These are phyloP conservation scores for Ceratocystis huliohia DNA, from an alignment of 2,329 filamentous ascomycete genomes.

Conservation along the genomic window DNA sequence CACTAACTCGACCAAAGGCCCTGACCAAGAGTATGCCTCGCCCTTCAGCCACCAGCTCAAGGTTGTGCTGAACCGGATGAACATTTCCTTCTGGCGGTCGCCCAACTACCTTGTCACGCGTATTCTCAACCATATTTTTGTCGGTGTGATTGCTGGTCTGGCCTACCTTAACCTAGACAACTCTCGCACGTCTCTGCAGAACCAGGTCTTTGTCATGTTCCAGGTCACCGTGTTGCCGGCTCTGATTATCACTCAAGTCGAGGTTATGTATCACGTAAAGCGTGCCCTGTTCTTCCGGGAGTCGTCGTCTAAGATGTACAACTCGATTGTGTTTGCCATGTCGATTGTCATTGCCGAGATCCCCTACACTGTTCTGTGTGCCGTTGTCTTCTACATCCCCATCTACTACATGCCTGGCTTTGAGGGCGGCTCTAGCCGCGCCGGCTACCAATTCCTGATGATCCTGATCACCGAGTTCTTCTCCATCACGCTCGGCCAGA, in stretches of 20 bases:
- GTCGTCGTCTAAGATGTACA: conserved; percentile 75
- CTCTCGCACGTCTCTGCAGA: conserved; percentile 64
- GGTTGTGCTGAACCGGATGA: conserved; percentile 58
- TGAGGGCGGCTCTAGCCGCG: conserved; percentile 46
- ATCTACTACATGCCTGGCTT: conserved; percentile 78
- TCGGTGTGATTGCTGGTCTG: conserved; percentile 66
- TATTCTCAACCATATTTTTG: conserved; percentile 69
- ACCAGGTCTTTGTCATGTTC: conserved; percentile 82
- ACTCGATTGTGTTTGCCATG: conserved; percentile 61
- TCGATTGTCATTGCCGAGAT: conserved; percentile 73
- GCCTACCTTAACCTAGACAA: conserved; percentile 68
- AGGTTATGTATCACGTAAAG: conserved; percentile 66
- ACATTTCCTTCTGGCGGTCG: conserved; percentile 70
- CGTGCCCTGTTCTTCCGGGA: conserved; percentile 78
- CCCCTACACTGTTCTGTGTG: conserved; percentile 70
- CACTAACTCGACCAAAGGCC: conserved; percentile 38
- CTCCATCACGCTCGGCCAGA: conserved; percentile 66
- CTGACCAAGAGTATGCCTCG: conserved; percentile 73
- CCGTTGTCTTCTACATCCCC: conserved; percentile 67
- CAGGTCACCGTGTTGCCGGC: conserved; percentile 75
- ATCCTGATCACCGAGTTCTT: conserved; percentile 74
- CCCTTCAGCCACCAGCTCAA: conserved; percentile 68
- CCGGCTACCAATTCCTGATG: conserved; percentile 81
- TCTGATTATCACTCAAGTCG: conserved; percentile 70
- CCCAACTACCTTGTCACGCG: conserved; percentile 84